A percentile compares a stretch with the other conserved stretches of the same genome.
These are phyloP conservation scores for Metschnikowia cubensis DNA, from an alignment of 805 yeast genomes.

Conservation along the genomic window DNA sequence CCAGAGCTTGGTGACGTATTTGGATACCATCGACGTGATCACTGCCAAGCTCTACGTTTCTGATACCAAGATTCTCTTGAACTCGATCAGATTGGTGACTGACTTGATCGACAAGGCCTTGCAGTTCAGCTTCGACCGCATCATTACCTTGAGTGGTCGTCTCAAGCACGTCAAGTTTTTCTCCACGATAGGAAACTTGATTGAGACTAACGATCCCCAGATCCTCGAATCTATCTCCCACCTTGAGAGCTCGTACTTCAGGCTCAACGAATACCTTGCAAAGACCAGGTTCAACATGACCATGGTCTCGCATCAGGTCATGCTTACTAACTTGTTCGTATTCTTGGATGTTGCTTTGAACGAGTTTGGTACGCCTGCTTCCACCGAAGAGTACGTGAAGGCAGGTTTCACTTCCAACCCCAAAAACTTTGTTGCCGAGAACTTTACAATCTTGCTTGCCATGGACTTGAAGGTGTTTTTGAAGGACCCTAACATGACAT, in stretches of 20 bases:
- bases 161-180: slow-evolving; percentile 47
- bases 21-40: slow-evolving; percentile 41
- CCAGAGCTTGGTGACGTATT: slow-evolving; percentile 33
- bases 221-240: slow-evolving; percentile 28
- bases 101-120: slow-evolving; percentile 42
- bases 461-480: slow-evolving; percentile 54
- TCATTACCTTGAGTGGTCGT: slow-evolving; percentile 43
- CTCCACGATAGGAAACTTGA: slow-evolving; percentile 37
- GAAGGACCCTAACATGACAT: slow-evolving; percentile 53
- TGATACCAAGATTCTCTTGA: slow-evolving; percentile 42
- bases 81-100: slow-evolving; percentile 43
- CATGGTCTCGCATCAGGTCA: slow-evolving; percentile 35
- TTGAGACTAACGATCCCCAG: slow-evolving; percentile 35
- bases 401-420: slow-evolving; percentile 49
- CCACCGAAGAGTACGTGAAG: slow-evolving; percentile 40
- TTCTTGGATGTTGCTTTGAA: slow-evolving; percentile 38
- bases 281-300: slow-evolving; percentile 35
- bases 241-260: slow-evolving; percentile 32
- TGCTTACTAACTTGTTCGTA: slow-evolving; percentile 38
- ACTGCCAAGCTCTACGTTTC: slow-evolving; percentile 40
- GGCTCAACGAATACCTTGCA: slow-evolving; percentile 34
- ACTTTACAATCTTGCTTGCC: slow-evolving; percentile 48
- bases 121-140: slow-evolving; percentile 38
- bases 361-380: slow-evolving; percentile 41
- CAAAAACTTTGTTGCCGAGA: slow-evolving; percentile 36